Base-by-base conservation (phyloP, 805 yeast genomes). In the Wickerhamomyces xylosicus region DNA sequence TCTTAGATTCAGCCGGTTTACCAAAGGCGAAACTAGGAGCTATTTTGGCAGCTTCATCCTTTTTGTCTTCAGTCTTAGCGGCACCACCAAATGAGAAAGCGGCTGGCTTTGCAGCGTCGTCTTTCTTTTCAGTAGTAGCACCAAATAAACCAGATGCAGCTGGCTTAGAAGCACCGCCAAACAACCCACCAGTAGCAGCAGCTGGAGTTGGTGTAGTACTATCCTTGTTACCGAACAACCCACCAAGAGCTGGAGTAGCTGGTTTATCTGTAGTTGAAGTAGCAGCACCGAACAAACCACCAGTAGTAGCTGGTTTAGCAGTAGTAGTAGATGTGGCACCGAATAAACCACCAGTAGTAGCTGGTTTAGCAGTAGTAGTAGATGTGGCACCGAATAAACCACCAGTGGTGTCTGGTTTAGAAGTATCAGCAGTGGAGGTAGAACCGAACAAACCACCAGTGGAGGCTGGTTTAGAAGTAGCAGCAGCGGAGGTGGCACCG, bases 61-160 rank as follows among this genome's bases (percentile, higher is more conserved):
- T 34, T 19, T 47, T 39, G 17, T 50, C 44, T 31, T 46, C 53
- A 11, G 39, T 37, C 4, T 39, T 17, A 8, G 16, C 19, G 8
- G 46, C 29, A 20, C 39, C 44, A 29, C 64, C 65, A 39, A 61
- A 54, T 4, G 58, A 45, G 38, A 59, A 51, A 3, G 44, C 17
- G 33, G 39, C 17, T 38, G 37, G 33, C 19, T 35, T 22, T n/a
- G 38, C 7, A 37, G 47, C 20, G 21, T 40, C 45, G 7, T 38
- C 47, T 22, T 43, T 45, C 45, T 40, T 49, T 35, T 45, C 48
- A 29, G 35, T 34, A 11, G 41, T 27, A 19, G 42, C 46, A 29
- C 52, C 43, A 44, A 61, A 57, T 17, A 57, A 47, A 27, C 54
- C 46, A 3, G 43, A 37, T 27, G 38, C 27, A 10, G 41, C 33